Percentiles rank a stretch among this genome's conserved stretches.
These are phyloP conservation scores for Dictyostelium citrinum DNA, from an alignment of 78 protist species.

Conservation along the genomic window DNA sequence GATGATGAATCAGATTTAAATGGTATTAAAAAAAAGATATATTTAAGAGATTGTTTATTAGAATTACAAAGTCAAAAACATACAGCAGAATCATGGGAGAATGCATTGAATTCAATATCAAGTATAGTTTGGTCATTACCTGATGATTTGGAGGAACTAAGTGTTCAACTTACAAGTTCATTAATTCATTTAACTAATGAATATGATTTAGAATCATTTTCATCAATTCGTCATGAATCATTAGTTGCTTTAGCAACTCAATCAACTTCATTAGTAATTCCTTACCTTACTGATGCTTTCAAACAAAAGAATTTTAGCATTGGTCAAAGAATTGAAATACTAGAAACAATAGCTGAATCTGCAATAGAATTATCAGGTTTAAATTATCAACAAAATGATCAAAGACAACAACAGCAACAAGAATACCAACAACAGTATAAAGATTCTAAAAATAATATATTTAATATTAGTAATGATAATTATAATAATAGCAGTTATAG, in stretches of 20 bases:
- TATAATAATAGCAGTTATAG: too few species aligned
- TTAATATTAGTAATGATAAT: neutral
- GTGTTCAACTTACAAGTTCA: slow-evolving; percentile 18
- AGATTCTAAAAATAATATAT: neutral
- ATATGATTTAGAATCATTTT: slow-evolving; percentile 50
- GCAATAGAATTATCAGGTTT: slow-evolving; percentile 25
- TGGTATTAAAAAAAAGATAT: slow-evolving; percentile 38
- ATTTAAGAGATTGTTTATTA: slow-evolving; percentile 55
- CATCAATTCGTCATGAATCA: slow-evolving; percentile 20
- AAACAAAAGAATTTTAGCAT: slow-evolving; percentile 21
- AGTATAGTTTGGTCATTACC: slow-evolving; percentile 62
- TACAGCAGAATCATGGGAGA: slow-evolving; percentile 72
- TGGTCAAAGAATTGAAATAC: slow-evolving; percentile 45
- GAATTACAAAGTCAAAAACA: slow-evolving; percentile 67
- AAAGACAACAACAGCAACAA: slow-evolving; percentile 1
- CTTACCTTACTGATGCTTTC: slow-evolving; percentile 6
- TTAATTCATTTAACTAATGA: slow-evolving; percentile 55
- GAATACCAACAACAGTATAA: neutral
- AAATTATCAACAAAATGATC: neutral
- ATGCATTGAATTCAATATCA: slow-evolving; percentile 25
- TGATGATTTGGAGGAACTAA: slow-evolving; percentile 54
- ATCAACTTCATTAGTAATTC: slow-evolving; percentile 19
- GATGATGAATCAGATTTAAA: slow-evolving; percentile 78
- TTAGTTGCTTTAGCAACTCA: slow-evolving; percentile 40
- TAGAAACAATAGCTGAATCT: slow-evolving; percentile 18